Conservation (phyloP, 139 green algal species). For the Chlorella sp. region DNA sequence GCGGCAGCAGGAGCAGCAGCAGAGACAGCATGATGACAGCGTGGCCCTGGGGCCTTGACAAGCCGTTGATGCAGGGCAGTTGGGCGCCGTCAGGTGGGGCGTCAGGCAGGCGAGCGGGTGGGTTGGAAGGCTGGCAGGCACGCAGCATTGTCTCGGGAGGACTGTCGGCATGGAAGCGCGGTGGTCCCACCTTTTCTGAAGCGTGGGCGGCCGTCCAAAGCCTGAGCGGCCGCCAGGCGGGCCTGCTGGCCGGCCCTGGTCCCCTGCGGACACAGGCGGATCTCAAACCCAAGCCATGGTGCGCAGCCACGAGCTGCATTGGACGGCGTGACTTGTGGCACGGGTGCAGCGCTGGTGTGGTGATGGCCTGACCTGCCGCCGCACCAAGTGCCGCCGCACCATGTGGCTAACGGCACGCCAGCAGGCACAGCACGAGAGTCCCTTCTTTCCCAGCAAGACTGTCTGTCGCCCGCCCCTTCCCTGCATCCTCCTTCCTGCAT, state of each 20-base stretch:
- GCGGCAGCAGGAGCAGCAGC: too few relatives aligned
- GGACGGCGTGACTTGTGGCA: neutral
- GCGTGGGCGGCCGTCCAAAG: neutral
- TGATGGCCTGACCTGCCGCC: neutral
- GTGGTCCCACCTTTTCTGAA: neutral
- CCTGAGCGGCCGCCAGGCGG: too few relatives aligned
- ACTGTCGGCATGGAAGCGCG: neutral
- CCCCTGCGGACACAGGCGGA: neutral
- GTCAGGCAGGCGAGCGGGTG: neutral
- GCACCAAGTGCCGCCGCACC: neutral
- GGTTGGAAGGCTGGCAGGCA: neutral
- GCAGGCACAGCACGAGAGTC: neutral
- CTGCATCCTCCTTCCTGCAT: too few relatives aligned
- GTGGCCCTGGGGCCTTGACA: too few relatives aligned
- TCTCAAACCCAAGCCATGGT: neutral
- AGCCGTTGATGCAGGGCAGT: neutral
- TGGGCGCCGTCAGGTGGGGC: too few relatives aligned
- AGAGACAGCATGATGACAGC: too few relatives aligned
- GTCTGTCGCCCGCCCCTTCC: too few relatives aligned
- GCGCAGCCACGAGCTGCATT: neutral
- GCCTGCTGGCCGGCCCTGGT: too few relatives aligned
- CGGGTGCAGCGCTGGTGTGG: neutral
- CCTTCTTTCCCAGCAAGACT: neutral
- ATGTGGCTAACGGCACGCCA: neutral
- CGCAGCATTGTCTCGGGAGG: too few relatives aligned